phyloP scores from a whole-genome alignment of 2,329 filamentous ascomycete species.

The Macrophomina phaseolina region DNA sequence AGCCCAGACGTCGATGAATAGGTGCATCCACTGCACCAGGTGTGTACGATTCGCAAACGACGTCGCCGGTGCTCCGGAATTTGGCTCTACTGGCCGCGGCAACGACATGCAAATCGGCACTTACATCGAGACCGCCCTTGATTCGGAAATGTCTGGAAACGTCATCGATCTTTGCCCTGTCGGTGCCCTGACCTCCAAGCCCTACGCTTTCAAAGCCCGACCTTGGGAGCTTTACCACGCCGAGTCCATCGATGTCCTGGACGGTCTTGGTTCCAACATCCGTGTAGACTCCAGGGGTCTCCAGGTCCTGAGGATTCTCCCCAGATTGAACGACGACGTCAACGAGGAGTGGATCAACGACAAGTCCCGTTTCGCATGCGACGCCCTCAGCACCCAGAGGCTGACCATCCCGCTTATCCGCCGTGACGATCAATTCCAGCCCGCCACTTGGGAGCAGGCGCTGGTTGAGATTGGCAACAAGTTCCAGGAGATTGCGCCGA shows the following conservation, averaged over 20 bases:
- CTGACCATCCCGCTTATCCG: constrained; percentile 91
- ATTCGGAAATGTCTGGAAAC: constrained; percentile 94
- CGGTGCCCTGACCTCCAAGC: constrained; percentile 94
- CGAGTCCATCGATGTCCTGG: constrained; percentile 92
- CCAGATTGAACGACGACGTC: constrained; percentile 93
- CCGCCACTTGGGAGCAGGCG: constrained; percentile 94
- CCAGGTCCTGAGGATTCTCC: constrained; percentile 94
- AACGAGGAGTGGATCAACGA: constrained; percentile 99
- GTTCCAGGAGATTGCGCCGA: constrained; percentile 77
- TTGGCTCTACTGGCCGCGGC: constrained; percentile 92
- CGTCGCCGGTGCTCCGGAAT: constrained; percentile 90
- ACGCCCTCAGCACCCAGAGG: constrained; percentile 94
- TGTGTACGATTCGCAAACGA: constrained; percentile 99
- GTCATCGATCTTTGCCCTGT: constrained; percentile 98
- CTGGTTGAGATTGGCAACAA: constrained; percentile 84
- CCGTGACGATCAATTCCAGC: constrained; percentile 87
- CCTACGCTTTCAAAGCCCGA: constrained; percentile 94
- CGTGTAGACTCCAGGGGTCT: constrained; percentile 90
- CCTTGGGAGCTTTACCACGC: constrained; percentile 98
- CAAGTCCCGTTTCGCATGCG: constrained; percentile 95
- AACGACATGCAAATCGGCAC: constrained; percentile 98
- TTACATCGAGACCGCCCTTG: constrained; percentile 91
- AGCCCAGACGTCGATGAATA: constrained; percentile 89
- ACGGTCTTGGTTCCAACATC: constrained; percentile 92
- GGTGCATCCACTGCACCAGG: constrained; percentile 98